These are phyloP conservation scores for Glycine latifolia DNA, from an alignment of 306 rosid genomes.

Conservation along the genomic window DNA sequence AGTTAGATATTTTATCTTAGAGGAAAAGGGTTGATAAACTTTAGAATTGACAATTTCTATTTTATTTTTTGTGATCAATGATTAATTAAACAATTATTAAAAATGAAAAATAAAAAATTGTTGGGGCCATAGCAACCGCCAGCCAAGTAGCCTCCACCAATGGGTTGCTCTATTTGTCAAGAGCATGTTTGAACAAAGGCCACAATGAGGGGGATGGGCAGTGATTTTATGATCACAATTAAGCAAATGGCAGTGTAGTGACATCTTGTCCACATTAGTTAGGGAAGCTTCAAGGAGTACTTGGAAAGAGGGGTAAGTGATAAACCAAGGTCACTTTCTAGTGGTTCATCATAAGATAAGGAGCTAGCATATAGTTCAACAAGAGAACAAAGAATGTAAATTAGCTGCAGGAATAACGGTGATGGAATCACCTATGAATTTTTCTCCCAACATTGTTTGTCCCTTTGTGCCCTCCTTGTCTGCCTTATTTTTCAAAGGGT, in stretches of 20 bases:
- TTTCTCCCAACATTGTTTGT: constrained; percentile 52
- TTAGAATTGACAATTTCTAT: neutral
- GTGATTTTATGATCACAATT: constrained; percentile 32
- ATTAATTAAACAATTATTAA: neutral
- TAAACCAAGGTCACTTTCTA: constrained; percentile 40
- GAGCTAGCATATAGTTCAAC: constrained; percentile 25
- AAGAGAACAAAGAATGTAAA: constrained; percentile 47
- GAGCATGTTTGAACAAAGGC: constrained; percentile 43
- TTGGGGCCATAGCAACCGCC: neutral
- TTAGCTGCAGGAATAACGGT: constrained; percentile 41
- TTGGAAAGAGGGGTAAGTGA: neutral
- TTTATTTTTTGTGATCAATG: constrained; percentile 1
- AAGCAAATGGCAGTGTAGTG: constrained; percentile 33
- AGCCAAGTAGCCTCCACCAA: constrained; percentile 33
- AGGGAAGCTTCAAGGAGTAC: constrained; percentile 7
- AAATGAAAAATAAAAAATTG: neutral
- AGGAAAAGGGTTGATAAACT: neutral
- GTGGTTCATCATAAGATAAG: constrained; percentile 44
- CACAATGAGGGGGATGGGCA: constrained; percentile 44
- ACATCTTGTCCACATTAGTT: constrained; percentile 45
- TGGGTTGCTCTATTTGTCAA: constrained; percentile 34
- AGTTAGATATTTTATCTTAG: constrained; percentile 24
- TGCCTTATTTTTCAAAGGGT: constrained; percentile 43
- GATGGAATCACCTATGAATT: constrained; percentile 39
- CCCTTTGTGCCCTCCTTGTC: constrained; percentile 58